Evolutionary conservation across 192 early-diverging fungal genomes (phyloP).

Genomic region (Funneliformis geosporum): DNA sequence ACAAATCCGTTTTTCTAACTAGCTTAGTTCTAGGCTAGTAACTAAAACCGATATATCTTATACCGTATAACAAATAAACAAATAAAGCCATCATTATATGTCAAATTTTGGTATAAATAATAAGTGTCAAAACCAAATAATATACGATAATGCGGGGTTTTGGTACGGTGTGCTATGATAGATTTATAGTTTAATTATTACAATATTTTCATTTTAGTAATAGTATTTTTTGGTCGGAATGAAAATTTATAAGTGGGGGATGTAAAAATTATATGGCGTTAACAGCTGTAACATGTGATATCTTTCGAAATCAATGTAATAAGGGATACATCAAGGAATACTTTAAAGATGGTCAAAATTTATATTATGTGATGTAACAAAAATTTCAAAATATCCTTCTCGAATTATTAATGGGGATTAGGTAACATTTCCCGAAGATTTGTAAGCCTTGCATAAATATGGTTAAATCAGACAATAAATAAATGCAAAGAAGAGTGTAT

Average conservation of each 20-base stretch:
- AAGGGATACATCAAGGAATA: neutral
- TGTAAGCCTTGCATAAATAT: too few species aligned
- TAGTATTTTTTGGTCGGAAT: too few species aligned
- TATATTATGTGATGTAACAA: neutral
- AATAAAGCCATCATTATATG: neutral
- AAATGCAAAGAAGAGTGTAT: too few species aligned
- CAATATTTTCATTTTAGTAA: neutral
- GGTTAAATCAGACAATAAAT: too few species aligned
- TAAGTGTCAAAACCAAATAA: neutral
- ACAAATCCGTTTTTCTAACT: too few species aligned
- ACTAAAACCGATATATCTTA: neutral
- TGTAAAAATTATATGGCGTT: neutral
- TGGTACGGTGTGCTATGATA: too few species aligned
- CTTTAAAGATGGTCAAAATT: neutral
- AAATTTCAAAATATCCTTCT: neutral
- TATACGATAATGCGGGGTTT: neutral
- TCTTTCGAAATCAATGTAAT: too few species aligned
- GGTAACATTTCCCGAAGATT: neutral
- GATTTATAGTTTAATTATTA: too few species aligned
- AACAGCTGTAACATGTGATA: neutral
- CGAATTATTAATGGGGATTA: neutral
- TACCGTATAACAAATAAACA: neutral
- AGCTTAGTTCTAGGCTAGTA: neutral
- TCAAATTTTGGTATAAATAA: neutral
- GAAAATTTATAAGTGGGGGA: too few species aligned